phyloP scores from a whole-genome alignment of 139 green algal species.

The Picochlorum sp. region DNA sequence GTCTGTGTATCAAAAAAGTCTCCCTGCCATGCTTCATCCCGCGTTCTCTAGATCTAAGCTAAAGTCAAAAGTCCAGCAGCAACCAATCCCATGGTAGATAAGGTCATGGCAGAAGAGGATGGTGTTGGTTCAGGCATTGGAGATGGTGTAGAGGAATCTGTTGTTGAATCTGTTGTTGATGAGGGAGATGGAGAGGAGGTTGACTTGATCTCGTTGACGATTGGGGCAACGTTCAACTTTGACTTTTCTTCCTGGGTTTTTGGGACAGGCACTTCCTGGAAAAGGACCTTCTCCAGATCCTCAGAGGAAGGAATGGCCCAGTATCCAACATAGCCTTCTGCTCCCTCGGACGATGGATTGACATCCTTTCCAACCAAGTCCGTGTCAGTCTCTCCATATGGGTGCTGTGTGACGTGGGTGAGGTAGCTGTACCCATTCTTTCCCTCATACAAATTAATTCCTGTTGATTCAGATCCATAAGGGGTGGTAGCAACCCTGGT shows the following conservation, averaged over 20 bases:
- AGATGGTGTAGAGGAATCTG: no score
- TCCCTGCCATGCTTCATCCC: no score
- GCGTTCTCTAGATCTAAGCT: no score
- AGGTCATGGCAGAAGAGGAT: no score
- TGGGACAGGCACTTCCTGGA: neutral
- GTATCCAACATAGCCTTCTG: slow-evolving; percentile 15
- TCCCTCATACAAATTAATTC: slow-evolving; percentile 35
- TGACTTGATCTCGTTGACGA: neutral
- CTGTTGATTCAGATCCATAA: slow-evolving; percentile 45
- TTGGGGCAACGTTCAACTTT: neutral
- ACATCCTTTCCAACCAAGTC: slow-evolving; percentile 3
- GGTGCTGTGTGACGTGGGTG: slow-evolving; percentile 42
- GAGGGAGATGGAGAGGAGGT: no score
- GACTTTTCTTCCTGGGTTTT: slow-evolving; percentile 1
- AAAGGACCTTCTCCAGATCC: neutral
- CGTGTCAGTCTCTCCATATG: slow-evolving; percentile 38
- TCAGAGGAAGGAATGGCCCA: slow-evolving; percentile 3
- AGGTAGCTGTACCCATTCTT: slow-evolving; percentile 39
- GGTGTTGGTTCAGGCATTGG: no score
- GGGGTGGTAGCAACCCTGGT: slow-evolving; percentile 39
- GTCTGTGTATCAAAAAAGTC: no score
- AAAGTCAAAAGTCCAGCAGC: no score
- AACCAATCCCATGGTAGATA: no score
- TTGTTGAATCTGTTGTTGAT: no score
- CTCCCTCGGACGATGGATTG: slow-evolving; percentile 5